phyloP scores from a whole-genome alignment of 768 basidiomycete genomes.

The Pleurotus sapidus region DNA sequence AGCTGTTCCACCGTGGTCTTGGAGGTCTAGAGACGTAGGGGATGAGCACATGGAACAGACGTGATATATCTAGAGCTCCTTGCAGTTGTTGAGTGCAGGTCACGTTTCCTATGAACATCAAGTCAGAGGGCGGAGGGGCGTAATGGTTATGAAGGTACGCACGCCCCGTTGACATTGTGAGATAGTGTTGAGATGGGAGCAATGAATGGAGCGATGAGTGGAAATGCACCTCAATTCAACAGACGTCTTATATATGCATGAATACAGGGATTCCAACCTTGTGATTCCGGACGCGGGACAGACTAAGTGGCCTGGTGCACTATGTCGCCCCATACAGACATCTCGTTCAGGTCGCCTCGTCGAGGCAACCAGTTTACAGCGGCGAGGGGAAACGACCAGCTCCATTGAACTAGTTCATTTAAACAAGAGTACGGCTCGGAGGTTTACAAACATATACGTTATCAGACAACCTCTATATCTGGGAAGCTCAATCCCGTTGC shows the following conservation, averaged over 20 bases:
- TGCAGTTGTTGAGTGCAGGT: slow-evolving; percentile 47
- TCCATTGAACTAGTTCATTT: background rate
- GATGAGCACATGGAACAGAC: background rate
- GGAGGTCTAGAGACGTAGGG: slow-evolving; percentile 22
- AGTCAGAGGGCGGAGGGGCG: background rate
- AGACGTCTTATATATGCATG: background rate
- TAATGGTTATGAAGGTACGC: background rate
- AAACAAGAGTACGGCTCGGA: background rate
- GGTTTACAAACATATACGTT: slow-evolving; percentile 2
- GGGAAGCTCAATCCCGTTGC: background rate
- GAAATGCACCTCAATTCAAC: no score
- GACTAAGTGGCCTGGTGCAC: background rate
- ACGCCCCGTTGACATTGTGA: background rate
- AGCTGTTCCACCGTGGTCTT: slow-evolving; percentile 11
- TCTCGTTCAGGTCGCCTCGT: background rate
- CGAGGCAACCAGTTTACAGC: background rate
- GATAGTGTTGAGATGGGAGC: background rate
- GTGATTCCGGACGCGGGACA: no score
- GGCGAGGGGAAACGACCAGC: background rate
- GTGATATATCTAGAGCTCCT: slow-evolving; percentile 9
- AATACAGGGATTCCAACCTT: no score
- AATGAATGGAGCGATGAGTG: no score
- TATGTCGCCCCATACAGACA: background rate
- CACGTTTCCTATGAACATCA: slow-evolving; percentile 18
- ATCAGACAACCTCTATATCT: background rate